A percentile compares a stretch with the other conserved stretches of the same genome.
phyloP scores from a whole-genome alignment of 345 rosid species.

The Laguncularia racemosa region DNA sequence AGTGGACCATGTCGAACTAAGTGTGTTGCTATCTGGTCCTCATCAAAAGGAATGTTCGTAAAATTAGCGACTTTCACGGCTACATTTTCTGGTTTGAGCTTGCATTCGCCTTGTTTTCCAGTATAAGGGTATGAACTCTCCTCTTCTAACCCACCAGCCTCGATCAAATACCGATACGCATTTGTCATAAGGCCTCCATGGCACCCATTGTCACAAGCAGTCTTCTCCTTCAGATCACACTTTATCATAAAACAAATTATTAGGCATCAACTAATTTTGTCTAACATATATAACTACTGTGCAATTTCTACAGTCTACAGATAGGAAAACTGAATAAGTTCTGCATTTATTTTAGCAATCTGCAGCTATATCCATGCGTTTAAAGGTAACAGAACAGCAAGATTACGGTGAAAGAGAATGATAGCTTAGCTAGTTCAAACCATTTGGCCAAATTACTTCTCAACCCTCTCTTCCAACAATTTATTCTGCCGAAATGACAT shows the following conservation, averaged over 20 bases:
- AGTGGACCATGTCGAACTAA: conserved; percentile 75
- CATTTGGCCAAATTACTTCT: no score
- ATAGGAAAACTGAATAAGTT: no score
- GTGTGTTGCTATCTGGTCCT: conserved; percentile 64
- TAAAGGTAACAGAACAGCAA: no score
- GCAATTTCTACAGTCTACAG: no score
- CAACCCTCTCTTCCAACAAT: no score
- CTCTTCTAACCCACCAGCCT: conserved; percentile 72
- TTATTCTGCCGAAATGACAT: no score
- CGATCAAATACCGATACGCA: conserved; percentile 68
- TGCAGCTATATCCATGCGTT: no score
- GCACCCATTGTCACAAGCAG: conserved; percentile 68
- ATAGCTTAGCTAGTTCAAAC: no score
- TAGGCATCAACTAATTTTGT: not conserved
- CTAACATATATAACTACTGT: no score
- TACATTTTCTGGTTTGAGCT: conserved; percentile 37
- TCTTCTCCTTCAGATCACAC: conserved; percentile 65
- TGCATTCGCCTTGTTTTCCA: conserved; percentile 58
- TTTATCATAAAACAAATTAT: conserved; percentile 6
- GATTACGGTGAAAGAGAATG: no score
- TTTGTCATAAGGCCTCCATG: conserved; percentile 88
- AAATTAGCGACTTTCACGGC: conserved; percentile 58
- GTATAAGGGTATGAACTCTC: conserved; percentile 62
- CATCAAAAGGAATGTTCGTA: conserved; percentile 54
- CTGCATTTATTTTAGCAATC: no score